Evolutionary conservation across 768 basidiomycete species (phyloP), one percentile per base, ranked within the genome.

Genomic region (Hortiboletus campestris): DNA sequence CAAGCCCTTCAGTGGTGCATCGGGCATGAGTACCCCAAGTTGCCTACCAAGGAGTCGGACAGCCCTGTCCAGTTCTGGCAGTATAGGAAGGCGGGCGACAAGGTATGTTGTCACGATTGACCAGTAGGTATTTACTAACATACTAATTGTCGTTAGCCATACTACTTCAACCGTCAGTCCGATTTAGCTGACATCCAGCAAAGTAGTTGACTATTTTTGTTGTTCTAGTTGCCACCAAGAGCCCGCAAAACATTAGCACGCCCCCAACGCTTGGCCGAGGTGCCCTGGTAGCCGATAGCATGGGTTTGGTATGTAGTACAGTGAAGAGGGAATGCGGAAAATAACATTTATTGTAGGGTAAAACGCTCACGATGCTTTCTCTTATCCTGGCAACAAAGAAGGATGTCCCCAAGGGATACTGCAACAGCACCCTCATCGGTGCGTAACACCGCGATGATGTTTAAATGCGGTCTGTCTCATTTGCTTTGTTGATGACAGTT

Each of bases 51-150:
- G 32, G 83, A 85, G 47, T 67, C 70, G 0, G 92, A 94, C 55
- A 80, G 78, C 35, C 87, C 91, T 0, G 89, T 93, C 2, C 94
- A 96, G 69, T 94, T 97, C 63, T 97, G 94, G 94, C 85, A 91
- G 64, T 69, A 85, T 29, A 80, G 73, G 63, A 85, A 81, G 64
- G 75, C 70, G 29, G 79, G 76, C 0, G 64, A 67, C 46, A 84
- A 87, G 75, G 89, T 84, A 55, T 17, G 75, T 60, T 16, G 10
- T 36, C 19, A 20, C n/a, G 16, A 31, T 25, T 54, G 12, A 34
- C 25, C 9, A 46, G 39, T 8, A 29, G 19, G 32, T 10, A 20
- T 35, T 8, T 22, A 11, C 13, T 6, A 35, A 46, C 4, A 40
- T 9, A 46, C 41, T 51, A 17, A 46, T 14, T 25, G 14, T 42